Conservation (phyloP, 2,329 filamentous ascomycete genomes). For the Apiospora marii region DNA sequence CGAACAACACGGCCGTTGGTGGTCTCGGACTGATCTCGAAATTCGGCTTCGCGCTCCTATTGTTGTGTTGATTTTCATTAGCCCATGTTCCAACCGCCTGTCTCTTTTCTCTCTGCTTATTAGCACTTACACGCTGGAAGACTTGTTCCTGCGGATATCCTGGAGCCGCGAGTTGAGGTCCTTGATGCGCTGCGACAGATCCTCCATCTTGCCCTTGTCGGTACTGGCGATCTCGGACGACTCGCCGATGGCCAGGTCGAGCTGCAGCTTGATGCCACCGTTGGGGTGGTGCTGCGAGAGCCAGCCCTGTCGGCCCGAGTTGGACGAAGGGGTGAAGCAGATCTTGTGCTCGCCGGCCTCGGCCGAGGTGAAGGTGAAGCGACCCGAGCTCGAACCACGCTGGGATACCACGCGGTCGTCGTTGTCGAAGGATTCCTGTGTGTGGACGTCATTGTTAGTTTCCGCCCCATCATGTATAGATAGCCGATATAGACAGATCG, state of each 20-base stretch:
- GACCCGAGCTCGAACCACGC: constrained; percentile 76
- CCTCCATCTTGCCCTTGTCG: constrained; percentile 91
- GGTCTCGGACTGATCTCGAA: constrained; percentile 94
- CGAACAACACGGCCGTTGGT: constrained; percentile 92
- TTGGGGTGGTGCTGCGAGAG: constrained; percentile 69
- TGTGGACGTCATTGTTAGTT: neutral
- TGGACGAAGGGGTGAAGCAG: constrained; percentile 88
- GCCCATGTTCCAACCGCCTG: neutral
- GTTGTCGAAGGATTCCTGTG: constrained; percentile 90
- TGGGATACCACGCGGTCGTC: constrained; percentile 95
- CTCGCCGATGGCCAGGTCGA: constrained; percentile 94
- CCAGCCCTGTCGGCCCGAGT: constrained; percentile 74
- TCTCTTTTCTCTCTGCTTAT: neutral
- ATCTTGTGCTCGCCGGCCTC: constrained; percentile 96
- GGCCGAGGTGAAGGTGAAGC: constrained; percentile 94
- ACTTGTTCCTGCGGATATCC: constrained; percentile 95
- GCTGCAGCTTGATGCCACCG: constrained; percentile 81
- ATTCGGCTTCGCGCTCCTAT: constrained; percentile 95
- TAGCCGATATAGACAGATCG: neutral
- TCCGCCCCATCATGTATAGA: neutral
- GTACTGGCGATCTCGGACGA: constrained; percentile 92
- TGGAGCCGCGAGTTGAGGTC: constrained; percentile 87
- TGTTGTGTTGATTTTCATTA: constrained; percentile 29
- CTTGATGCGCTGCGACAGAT: constrained; percentile 86
- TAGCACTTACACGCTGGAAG: constrained; percentile 81